Percentiles rank a stretch among this genome's conserved stretches.
phyloP scores from a whole-genome alignment of 1,139 yeast species.

The Wickerhamomyces sp. region DNA sequence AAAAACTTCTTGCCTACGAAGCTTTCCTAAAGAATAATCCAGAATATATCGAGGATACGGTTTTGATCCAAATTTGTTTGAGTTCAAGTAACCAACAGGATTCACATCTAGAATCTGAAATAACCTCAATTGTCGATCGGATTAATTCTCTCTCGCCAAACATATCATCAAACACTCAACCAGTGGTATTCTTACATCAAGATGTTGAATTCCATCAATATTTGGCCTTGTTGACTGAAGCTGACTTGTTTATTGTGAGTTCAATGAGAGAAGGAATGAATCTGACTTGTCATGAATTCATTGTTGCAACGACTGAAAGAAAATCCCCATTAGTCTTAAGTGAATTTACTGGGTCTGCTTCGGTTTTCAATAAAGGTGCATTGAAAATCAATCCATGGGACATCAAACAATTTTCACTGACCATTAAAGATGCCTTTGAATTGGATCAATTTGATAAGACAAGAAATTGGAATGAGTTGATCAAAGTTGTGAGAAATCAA shows the following conservation, averaged over 20 bases:
- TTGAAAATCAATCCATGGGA: constrained; percentile 88
- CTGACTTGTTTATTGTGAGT: constrained; percentile 81
- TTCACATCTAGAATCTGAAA: constrained; percentile 57
- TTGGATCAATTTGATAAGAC: constrained; percentile 57
- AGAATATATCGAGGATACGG: constrained; percentile 60
- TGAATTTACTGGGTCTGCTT: constrained; percentile 93
- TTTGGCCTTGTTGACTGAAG: constrained; percentile 78
- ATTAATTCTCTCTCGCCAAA: constrained; percentile 74
- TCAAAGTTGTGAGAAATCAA: constrained; percentile 52
- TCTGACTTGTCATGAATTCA: constrained; percentile 90
- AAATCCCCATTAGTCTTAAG: constrained; percentile 82
- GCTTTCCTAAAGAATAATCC: constrained; percentile 69
- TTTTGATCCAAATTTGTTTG: constrained; percentile 77
- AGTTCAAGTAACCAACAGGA: constrained; percentile 47
- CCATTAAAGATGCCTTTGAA: constrained; percentile 56
- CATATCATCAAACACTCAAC: constrained; percentile 73
- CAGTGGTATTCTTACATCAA: constrained; percentile 82
- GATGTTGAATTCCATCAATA: constrained; percentile 89
- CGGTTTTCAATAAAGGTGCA: constrained; percentile 68
- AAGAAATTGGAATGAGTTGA: constrained; percentile 57
- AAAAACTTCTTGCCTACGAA: constrained; percentile 84
- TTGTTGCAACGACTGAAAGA: constrained; percentile 65
- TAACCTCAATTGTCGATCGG: constrained; percentile 74
- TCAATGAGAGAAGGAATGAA: constrained; percentile 97
- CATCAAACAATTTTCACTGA: constrained; percentile 54